A percentile compares a stretch with the other conserved stretches of the same genome.
phyloP scores from a whole-genome alignment of 2,329 filamentous ascomycete genomes.

The Calonectria naviculata region DNA sequence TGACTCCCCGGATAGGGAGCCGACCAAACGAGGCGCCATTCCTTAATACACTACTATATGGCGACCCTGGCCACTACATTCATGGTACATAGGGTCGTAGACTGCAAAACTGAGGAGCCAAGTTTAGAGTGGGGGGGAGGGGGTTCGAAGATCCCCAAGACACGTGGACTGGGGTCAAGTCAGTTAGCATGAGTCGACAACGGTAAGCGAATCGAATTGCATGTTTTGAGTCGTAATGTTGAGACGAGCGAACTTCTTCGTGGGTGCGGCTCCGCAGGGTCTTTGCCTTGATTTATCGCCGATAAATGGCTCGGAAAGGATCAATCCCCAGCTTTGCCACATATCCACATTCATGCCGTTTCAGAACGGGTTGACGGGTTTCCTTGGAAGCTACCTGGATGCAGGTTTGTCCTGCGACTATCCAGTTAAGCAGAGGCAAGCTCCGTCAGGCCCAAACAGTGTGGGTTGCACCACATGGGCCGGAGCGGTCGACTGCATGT shows the following conservation, averaged over 20 bases:
- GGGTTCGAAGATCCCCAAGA: slow-evolving; percentile 9
- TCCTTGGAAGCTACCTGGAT: neutral
- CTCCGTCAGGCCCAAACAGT: neutral
- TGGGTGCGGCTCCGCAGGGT: neutral
- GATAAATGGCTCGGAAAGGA: neutral
- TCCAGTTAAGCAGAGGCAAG: neutral
- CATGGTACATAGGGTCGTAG: neutral
- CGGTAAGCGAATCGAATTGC: neutral
- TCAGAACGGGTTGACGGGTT: neutral
- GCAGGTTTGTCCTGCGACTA: neutral
- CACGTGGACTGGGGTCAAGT: neutral
- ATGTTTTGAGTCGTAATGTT: neutral
- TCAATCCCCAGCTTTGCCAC: neutral
- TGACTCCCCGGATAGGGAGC: slow-evolving; percentile 12
- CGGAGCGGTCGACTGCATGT: slow-evolving; percentile 14
- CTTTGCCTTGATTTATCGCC: neutral
- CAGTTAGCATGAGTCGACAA: neutral
- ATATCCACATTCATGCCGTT: slow-evolving; percentile 2
- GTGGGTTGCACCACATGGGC: neutral
- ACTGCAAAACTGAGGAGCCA: neutral
- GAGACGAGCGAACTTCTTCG: neutral
- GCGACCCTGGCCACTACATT: neutral
- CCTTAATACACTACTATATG: neutral
- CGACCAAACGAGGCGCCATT: neutral
- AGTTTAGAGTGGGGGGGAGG: neutral